Conservation (phyloP, 139 green algal species). For the Coelastrella sp. region DNA sequence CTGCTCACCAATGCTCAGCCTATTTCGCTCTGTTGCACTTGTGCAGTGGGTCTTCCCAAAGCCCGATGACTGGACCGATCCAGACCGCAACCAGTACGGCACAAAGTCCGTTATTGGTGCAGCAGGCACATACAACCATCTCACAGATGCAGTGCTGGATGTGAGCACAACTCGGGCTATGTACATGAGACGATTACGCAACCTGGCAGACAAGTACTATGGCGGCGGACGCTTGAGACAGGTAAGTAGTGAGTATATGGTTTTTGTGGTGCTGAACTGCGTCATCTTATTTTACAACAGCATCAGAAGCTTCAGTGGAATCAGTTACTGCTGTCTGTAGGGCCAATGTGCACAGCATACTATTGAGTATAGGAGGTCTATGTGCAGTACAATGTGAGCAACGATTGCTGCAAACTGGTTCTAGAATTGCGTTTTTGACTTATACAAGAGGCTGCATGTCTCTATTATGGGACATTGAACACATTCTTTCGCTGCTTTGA, state of each 20-base stretch:
- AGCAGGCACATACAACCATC: conserved; percentile 87
- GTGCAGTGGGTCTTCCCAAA: conserved; percentile 46
- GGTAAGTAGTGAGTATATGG: neutral
- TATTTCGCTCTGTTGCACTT: neutral
- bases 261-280: too few relatives aligned
- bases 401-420: too few relatives aligned
- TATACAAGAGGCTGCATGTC: too few relatives aligned
- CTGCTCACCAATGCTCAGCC: too few relatives aligned
- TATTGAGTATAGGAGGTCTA: too few relatives aligned
- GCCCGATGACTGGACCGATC: conserved; percentile 57
- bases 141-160: conserved; percentile 85
- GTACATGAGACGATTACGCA: conserved; percentile 89
- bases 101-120: conserved; percentile 56
- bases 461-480: too few relatives aligned
- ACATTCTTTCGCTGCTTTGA: neutral
- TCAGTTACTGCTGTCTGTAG: too few relatives aligned
- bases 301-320: neutral
- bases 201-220: conserved; percentile 82
- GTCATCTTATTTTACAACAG: too few relatives aligned
- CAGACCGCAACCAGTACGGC: conserved; percentile 42
- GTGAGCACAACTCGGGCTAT: conserved; percentile 77
- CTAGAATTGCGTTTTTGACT: too few relatives aligned
- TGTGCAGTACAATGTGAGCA: too few relatives aligned
- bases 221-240: conserved; percentile 54
- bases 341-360: too few relatives aligned